Base-by-base conservation (phyloP, 2,329 filamentous ascomycete genomes). In the Arthroderma uncinatum region DNA sequence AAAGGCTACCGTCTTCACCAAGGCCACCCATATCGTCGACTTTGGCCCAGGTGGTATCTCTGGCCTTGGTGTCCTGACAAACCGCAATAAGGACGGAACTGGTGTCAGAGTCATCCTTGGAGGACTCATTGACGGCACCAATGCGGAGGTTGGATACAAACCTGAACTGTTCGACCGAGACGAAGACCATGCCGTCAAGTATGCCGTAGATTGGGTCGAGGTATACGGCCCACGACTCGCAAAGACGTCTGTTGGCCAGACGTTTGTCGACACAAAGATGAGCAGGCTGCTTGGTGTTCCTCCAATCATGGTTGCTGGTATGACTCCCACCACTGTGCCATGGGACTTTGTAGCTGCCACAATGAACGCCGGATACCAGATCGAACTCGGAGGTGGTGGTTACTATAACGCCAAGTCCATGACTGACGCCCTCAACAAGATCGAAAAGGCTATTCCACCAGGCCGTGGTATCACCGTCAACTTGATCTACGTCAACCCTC, bases 41-140 rank as follows among this genome's bases (percentile, higher is more conserved):
- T 97, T 98, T 65, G 93, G 94, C 50, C 93, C 93, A 21, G 93
- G 93, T 67, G 94, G 93, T 61, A 93, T 97, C 62, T 98, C 93
- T 23, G 94, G 94, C 62, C 84, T 98, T 21, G 94, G 93, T 68
- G 88, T 95, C 48, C 78, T 98, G 62, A 98, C 93, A 58, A 97
- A 95, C 79, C 89, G 93, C 66, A 98, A 97, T 81, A 98, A 98
- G 78, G 94, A 98, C 72, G 93, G 93, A 62, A 97, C 90, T 58
- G 93, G 93, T 66, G 93, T 98, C 36, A 89, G 92, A 60, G 91
- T 98, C 63, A 95, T 98, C 63, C 81, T 98, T 58, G 93, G 90
- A 44, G 93, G 94, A 62, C 82, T 89, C n/a, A 86, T 98, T 66
- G 88, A 92, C 66, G 92, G 92, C 54, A 90, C 90, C 19, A 86